phyloP scores from a whole-genome alignment of 345 rosid species.

The Mercurialis annua region DNA sequence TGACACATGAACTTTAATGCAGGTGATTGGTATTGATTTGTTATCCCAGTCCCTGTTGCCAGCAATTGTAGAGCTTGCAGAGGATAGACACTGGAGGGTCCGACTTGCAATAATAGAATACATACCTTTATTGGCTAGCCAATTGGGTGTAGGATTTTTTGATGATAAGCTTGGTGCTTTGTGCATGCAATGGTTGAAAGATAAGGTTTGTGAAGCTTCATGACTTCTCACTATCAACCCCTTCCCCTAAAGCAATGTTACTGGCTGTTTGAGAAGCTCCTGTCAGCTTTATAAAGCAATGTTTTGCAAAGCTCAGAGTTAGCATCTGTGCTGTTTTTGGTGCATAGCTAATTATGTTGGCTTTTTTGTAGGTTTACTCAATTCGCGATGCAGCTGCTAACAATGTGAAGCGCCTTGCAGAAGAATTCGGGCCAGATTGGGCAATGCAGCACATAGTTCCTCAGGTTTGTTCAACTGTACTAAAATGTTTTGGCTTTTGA shows the following conservation, averaged over 20 bases:
- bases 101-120: slow-evolving; percentile 95
- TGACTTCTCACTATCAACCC: background rate
- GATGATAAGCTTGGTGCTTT: slow-evolving; percentile 90
- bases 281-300: background rate
- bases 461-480: slow-evolving; percentile 46
- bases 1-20: slow-evolving; percentile 18
- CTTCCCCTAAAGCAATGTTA: background rate
- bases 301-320: background rate
- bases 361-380: slow-evolving; percentile 61
- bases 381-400: slow-evolving; percentile 96
- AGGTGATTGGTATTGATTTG: slow-evolving; percentile 96
- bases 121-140: slow-evolving; percentile 91
- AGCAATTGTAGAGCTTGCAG: slow-evolving; percentile 96
- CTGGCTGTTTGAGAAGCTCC: background rate
- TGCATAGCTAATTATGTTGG: background rate
- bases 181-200: slow-evolving; percentile 98
- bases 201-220: slow-evolving; percentile 54
- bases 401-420: slow-evolving; percentile 90
- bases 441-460: slow-evolving; percentile 98
- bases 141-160: slow-evolving; percentile 88
- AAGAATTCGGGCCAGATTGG: slow-evolving; percentile 98
- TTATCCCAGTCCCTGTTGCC: slow-evolving; percentile 88
- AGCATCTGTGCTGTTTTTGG: background rate
- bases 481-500: background rate
- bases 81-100: slow-evolving; percentile 97